A percentile compares a stretch with the other conserved stretches of the same genome.
phyloP scores from a whole-genome alignment of 2,329 filamentous ascomycete species.

The Sarocladium strictum region DNA sequence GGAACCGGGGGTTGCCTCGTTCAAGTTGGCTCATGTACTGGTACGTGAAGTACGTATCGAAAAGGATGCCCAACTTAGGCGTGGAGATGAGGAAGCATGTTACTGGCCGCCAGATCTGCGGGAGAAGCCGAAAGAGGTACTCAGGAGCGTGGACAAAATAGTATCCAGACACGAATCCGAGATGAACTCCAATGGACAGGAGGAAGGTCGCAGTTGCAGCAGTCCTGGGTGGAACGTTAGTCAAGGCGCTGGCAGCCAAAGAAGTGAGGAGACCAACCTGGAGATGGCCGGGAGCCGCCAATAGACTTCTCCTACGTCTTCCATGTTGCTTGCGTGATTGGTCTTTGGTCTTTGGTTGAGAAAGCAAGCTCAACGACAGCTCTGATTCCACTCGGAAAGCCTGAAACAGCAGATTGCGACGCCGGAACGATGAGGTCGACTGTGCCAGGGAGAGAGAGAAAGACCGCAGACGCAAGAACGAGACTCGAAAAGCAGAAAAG shows the following conservation, averaged over 20 bases:
- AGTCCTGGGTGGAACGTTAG: constrained; percentile 45
- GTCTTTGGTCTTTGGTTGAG: neutral
- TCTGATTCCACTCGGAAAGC: constrained; percentile 9
- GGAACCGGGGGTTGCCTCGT: constrained; percentile 63
- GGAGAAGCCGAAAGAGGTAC: constrained; percentile 45
- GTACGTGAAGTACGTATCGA: constrained; percentile 73
- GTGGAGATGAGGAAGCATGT: constrained; percentile 37
- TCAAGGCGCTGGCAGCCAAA: constrained; percentile 15
- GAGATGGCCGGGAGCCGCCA: constrained; percentile 35
- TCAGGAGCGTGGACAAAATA: constrained; percentile 47
- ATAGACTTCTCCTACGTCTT: constrained; percentile 24
- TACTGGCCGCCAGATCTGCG: constrained; percentile 36
- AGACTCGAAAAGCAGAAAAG: constrained; percentile 8
- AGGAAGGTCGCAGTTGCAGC: constrained; percentile 56
- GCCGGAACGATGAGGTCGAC: constrained; percentile 11
- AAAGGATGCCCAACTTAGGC: constrained; percentile 44
- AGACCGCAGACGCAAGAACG: constrained; percentile 10
- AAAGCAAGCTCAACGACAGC: neutral
- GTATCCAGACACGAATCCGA: constrained; percentile 43
- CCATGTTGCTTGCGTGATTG: constrained; percentile 9
- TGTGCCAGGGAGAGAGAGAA: neutral
- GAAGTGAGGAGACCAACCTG: constrained; percentile 23
- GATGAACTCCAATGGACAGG: constrained; percentile 54
- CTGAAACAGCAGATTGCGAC: constrained; percentile 10
- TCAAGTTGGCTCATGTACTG: constrained; percentile 73